Conservation (phyloP, 495 filamentous ascomycete species). For the Penicillium goetzii region DNA sequence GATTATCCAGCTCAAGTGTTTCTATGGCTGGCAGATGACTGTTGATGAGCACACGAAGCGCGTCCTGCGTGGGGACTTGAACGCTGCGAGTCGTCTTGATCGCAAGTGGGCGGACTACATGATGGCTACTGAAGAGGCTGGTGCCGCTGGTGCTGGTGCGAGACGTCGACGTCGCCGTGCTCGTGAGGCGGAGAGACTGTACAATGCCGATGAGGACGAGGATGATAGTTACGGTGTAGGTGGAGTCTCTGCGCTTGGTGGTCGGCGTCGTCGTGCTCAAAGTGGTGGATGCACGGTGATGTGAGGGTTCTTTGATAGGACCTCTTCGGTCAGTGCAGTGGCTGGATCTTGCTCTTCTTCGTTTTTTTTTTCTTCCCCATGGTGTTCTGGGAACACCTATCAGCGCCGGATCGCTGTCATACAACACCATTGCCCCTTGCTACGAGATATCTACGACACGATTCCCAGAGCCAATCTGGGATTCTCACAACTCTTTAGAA, state of each 20-base stretch:
- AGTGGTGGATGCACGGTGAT: constrained; percentile 60
- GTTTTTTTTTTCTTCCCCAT: background rate
- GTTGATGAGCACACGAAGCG: constrained; percentile 90
- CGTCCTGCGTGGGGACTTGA: constrained; percentile 73
- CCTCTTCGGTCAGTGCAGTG: background rate
- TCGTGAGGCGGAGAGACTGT: constrained; percentile 73
- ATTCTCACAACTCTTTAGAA: background rate
- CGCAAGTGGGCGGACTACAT: constrained; percentile 94
- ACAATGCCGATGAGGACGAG: constrained; percentile 75
- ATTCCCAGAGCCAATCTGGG: background rate
- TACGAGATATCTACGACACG: constrained; percentile 13
- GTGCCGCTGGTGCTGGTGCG: constrained; percentile 63
- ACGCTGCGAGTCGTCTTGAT: constrained; percentile 73
- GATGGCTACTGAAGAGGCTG: constrained; percentile 86
- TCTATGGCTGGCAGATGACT: constrained; percentile 92
- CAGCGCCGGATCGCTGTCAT: constrained; percentile 25
- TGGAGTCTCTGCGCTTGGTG: constrained; percentile 28
- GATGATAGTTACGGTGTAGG: constrained; percentile 42
- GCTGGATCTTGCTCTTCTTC: background rate
- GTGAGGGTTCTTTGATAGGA: constrained; percentile 38
- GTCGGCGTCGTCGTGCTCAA: constrained; percentile 55
- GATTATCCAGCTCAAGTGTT: constrained; percentile 86
- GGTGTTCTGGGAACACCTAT: constrained; percentile 17
- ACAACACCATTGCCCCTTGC: background rate
- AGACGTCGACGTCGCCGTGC: constrained; percentile 73